phyloP scores from a whole-genome alignment of 176 grass and related monocot species.

The Oryza officinalis region DNA sequence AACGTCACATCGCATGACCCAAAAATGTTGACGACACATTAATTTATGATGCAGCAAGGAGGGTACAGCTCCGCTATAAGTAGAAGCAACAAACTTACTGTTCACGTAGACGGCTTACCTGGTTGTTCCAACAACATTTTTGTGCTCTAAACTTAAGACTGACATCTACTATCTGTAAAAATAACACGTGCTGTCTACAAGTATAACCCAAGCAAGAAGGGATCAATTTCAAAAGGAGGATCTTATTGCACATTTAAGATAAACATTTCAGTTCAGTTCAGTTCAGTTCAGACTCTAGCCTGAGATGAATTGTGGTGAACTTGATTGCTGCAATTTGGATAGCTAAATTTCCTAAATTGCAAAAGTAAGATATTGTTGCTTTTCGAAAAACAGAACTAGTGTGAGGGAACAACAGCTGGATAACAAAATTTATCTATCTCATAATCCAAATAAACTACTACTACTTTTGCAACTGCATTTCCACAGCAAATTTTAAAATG shows the following conservation, averaged over 20 bases:
- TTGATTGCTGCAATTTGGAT: not conserved
- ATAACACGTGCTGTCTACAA: not conserved
- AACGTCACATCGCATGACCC: not conserved
- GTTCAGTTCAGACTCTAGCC: not conserved
- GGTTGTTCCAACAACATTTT: not conserved
- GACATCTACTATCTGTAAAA: not conserved
- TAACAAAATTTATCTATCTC: no score
- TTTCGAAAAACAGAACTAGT: no score
- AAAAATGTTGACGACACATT: constrained; percentile 14
- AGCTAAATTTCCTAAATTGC: not conserved
- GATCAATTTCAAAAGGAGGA: not conserved
- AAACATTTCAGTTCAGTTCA: not conserved
- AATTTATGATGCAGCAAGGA: constrained; percentile 11
- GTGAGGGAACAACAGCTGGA: no score
- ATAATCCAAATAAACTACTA: no score
- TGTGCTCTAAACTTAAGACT: not conserved
- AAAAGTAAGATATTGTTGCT: not conserved
- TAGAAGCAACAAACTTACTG: not conserved
- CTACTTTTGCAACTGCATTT: no score
- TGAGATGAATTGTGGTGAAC: not conserved
- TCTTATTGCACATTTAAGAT: not conserved
- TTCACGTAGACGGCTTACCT: not conserved
- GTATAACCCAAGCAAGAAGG: not conserved
- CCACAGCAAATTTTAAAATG: no score
- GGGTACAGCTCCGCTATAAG: not conserved